Base-by-base conservation (phyloP, 2,329 filamentous ascomycete genomes). In the Eutypella sp. region DNA sequence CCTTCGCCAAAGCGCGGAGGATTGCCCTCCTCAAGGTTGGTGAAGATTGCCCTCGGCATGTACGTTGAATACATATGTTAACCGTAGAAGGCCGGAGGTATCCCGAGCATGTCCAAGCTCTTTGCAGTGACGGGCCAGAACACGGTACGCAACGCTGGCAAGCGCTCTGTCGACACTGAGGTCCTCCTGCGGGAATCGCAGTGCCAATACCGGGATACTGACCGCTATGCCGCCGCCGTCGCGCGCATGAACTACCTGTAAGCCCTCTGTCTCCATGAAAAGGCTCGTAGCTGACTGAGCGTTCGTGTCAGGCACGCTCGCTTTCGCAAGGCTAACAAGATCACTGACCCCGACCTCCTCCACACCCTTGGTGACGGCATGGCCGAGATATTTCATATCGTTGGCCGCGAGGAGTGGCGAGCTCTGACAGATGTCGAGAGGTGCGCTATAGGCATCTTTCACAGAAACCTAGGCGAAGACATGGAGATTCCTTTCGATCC, bases 201-300 rank as follows among this genome's bases (percentile, higher is more conserved):
- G 42, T 50, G 50, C 13, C 46, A 57, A 41, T 37, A 46, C 3
- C 47, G 45, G 10, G 43, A 47, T 19, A 47, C 47, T 11, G 41
- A 47, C 4, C 47, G 49, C 13, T 45, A 47, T 34, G 24, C 38
- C 15, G 13, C 64, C 31, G 62, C 65, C 22, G 50, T 71, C 16
- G 63, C 65, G 15, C 61, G 68, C 20, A 69, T 69, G 57, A 70
- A 70, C 48, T 70, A 62, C 23, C 52, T 71, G 0, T n/a, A n/a
- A n/a, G n/a, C n/a, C n/a, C n/a, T n/a, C n/a, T n/a, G n/a, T n/a
- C n/a, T n/a, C n/a, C n/a, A n/a, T n/a, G n/a, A n/a, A n/a, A n/a
- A n/a, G n/a, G n/a, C n/a, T n/a, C n/a, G n/a, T n/a, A n/a, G n/a
- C n/a, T n/a, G n/a, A n/a, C n/a, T n/a, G n/a, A n/a, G n/a, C n/a